These are phyloP conservation scores for Brettanomyces custersianus DNA, from an alignment of 805 yeast genomes.

Conservation along the genomic window DNA sequence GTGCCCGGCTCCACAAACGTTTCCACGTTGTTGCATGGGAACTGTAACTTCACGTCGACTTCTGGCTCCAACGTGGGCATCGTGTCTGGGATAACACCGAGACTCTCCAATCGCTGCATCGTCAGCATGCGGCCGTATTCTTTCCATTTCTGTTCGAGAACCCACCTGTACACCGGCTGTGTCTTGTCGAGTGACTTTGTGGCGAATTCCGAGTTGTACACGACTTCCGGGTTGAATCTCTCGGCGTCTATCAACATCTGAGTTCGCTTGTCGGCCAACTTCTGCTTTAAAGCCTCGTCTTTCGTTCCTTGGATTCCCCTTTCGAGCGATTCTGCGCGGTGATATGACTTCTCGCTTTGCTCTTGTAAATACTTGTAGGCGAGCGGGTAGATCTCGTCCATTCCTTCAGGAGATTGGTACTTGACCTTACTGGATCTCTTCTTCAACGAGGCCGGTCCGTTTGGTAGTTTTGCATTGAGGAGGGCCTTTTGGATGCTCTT, in stretches of 20 bases:
- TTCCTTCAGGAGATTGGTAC: constrained; percentile 60
- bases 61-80: constrained; percentile 79
- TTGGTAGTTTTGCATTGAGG: constrained; percentile 24
- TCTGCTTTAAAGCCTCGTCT: constrained; percentile 14
- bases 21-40: constrained; percentile 53
- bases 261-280: constrained; percentile 11
- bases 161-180: constrained; percentile 72
- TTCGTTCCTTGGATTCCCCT: constrained; percentile 16
- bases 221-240: constrained; percentile 73
- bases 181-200: constrained; percentile 50
- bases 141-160: constrained; percentile 67
- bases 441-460: constrained; percentile 48
- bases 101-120: constrained; percentile 87
- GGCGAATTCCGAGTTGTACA: constrained; percentile 48
- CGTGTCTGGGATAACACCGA: constrained; percentile 87
- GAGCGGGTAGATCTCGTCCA: constrained; percentile 63
- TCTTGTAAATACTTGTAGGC: constrained; percentile 52
- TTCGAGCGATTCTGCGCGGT: constrained; percentile 29
- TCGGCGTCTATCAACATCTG: constrained; percentile 52
- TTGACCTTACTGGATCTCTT: constrained; percentile 33
- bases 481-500: constrained; percentile 20
- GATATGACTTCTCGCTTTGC: constrained; percentile 34
- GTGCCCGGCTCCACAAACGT: constrained; percentile 77
- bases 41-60: constrained; percentile 66
- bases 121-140: constrained; percentile 58